Base-by-base conservation (phyloP, 495 filamentous ascomycete species). In the Podospora tetraspora region DNA sequence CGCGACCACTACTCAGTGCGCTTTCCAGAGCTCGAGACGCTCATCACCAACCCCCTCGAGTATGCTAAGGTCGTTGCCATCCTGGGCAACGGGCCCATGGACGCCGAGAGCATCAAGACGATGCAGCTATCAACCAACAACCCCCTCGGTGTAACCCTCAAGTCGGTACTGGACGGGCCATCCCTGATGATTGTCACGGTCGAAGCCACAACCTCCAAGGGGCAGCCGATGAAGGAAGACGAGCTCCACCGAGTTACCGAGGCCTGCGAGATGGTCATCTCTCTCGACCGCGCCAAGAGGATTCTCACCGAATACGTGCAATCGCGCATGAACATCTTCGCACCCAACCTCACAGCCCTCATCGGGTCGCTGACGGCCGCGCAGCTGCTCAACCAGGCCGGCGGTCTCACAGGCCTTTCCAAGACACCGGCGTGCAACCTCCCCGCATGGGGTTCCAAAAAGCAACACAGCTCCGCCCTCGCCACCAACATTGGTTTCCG, bases 31-130 rank as follows among this genome's bases (percentile, higher is more conserved):
- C 86, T 99, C n/a, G 95, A 98, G 79, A 93, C 91, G 21, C 86
- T 99, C 52, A 89, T 99, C 72, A 91, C 89, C 70, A 97, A 91
- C 73, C 92, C 95, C 7, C 83, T 99, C 69, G 93, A 98, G 73
- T 99, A 97, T 80, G 92, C 95, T 16, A 97, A 97, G 79, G 92
- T 92, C 1, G 95, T 98, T 11, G 91, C 92, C 1, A 95, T 97
- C 72, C 87, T 98, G 72, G 88, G 91, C 72, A 98, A 99, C 81
- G 92, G 92, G 12, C 93, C 96, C 12, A 87, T 98, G 82, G 91
- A 96, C 74, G 89, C 91, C 66, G 85, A 86, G n/a, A 84, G 78
- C 72, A 93, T 99, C 78, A 94, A 92, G 75, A 78, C 84, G 2
- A 81, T 96, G 43, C 85, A 88, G 67, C 81, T 85, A 1, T 87